phyloP scores from a whole-genome alignment of 2,329 filamentous ascomycete genomes.

The Dactylellina cionopaga region DNA sequence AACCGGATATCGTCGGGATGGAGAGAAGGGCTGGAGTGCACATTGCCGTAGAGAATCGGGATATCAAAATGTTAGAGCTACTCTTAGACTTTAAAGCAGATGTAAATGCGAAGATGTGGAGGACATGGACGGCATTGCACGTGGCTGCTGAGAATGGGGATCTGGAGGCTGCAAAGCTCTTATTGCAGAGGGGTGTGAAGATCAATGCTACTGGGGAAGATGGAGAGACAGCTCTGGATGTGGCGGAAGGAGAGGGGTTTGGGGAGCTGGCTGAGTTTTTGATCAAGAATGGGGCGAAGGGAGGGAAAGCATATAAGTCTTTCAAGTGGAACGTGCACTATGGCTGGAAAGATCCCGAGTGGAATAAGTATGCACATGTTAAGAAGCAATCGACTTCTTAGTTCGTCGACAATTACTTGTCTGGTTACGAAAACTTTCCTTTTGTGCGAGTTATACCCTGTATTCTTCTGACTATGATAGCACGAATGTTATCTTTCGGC shows the following conservation, averaged over 20 bases:
- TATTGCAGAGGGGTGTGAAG: conserved; percentile 19
- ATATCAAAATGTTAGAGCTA: conserved; percentile 33
- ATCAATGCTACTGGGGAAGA: conserved; percentile 43
- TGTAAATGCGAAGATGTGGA: conserved; percentile 49
- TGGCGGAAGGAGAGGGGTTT: conserved; percentile 25
- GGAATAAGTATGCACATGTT: conserved; percentile 30
- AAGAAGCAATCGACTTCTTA: conserved; percentile 19
- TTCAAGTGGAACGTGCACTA: conserved; percentile 50
- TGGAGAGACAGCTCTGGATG: conserved; percentile 37
- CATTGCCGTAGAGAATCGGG: conserved; percentile 31
- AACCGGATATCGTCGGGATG: conserved; percentile 37
- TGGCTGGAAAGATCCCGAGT: conserved; percentile 43
- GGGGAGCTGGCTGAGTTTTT: conserved; percentile 36
- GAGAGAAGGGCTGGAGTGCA: conserved; percentile 33
- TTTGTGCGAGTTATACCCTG: too few relatives aligned
- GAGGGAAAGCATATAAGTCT: conserved; percentile 34
- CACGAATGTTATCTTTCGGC: too few relatives aligned
- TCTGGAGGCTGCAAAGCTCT: conserved; percentile 19
- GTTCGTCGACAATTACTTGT: conserved; percentile 8
- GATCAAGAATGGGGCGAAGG: conserved; percentile 32
- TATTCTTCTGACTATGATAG: too few relatives aligned
- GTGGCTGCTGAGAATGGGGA: conserved; percentile 35
- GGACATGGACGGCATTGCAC: conserved; percentile 44
- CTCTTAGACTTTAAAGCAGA: conserved; percentile 35
- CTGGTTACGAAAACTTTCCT: background rate